phyloP scores from a whole-genome alignment of 2,329 filamentous ascomycete genomes.

The Hypocreales sp. region DNA sequence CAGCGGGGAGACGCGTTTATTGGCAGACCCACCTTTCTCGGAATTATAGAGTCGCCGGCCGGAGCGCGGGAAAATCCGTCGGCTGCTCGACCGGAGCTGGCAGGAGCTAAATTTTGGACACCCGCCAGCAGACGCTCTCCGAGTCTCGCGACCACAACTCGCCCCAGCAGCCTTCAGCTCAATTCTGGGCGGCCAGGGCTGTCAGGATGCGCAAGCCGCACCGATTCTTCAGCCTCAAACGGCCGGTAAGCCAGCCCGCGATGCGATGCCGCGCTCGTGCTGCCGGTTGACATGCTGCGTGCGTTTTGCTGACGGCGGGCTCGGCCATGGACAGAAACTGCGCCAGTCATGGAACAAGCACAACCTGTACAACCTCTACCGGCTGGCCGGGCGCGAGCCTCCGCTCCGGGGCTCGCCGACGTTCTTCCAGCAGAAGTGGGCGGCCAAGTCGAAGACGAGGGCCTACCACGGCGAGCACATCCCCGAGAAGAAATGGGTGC shows the following conservation, averaged over 20 bases:
- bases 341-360: slow-evolving; percentile 96
- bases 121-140: no score
- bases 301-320: slow-evolving; percentile 1
- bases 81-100: no score
- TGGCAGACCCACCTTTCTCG: slow-evolving; percentile 6
- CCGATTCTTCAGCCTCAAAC: slow-evolving; percentile 52
- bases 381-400: slow-evolving; percentile 15
- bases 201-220: slow-evolving; percentile 36
- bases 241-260: slow-evolving; percentile 35
- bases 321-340: slow-evolving; percentile 49
- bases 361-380: slow-evolving; percentile 77
- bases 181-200: slow-evolving; percentile 11
- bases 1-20: slow-evolving; percentile 10
- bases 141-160: neutral
- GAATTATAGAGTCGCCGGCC: no score
- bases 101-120: no score
- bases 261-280: neutral
- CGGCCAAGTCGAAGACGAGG: slow-evolving; percentile 67
- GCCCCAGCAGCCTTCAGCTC: slow-evolving; percentile 1
- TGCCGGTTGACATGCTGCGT: neutral
- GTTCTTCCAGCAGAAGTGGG: slow-evolving; percentile 98
- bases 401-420: slow-evolving; percentile 32
- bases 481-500: slow-evolving; percentile 82
- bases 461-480: slow-evolving; percentile 93
- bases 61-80: no score